These are phyloP conservation scores for Russula sp. DNA, from an alignment of 768 basidiomycete genomes.

Conservation along the genomic window DNA sequence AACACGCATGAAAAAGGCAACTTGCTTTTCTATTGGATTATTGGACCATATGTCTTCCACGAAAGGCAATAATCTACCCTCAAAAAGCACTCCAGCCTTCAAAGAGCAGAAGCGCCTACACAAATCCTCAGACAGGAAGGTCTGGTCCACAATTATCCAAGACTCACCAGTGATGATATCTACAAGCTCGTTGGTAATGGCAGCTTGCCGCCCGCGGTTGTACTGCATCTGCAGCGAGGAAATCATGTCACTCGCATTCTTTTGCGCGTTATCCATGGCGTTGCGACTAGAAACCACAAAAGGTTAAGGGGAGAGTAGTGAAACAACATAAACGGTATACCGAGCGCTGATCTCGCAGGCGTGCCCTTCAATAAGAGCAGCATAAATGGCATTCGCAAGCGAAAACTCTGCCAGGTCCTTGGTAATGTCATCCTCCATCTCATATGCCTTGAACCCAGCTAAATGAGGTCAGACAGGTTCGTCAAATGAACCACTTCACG, in stretches of 20 bases:
- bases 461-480: neutral
- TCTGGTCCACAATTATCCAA: neutral
- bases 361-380: slow-evolving; percentile 89
- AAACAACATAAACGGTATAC: slow-evolving; percentile 33
- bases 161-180: slow-evolving; percentile 83
- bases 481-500: slow-evolving; percentile 27
- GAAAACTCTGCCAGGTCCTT: slow-evolving; percentile 94
- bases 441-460: slow-evolving; percentile 92
- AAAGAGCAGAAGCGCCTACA: slow-evolving; percentile 44
- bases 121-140: neutral
- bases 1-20: slow-evolving; percentile 2
- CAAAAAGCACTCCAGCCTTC: slow-evolving; percentile 12
- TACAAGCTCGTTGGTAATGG: slow-evolving; percentile 93
- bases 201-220: slow-evolving; percentile 97
- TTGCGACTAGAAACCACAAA: slow-evolving; percentile 58
- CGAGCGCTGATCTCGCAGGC: slow-evolving; percentile 92
- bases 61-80: slow-evolving; percentile 8
- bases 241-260: slow-evolving; percentile 98
- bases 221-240: slow-evolving; percentile 81
- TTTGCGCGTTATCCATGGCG: slow-evolving; percentile 99
- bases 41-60: slow-evolving; percentile 1
- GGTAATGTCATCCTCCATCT: slow-evolving; percentile 95
- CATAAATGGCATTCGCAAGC: slow-evolving; percentile 92
- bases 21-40: slow-evolving; percentile 16
- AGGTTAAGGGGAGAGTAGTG: neutral